Evolutionary conservation across 345 rosid genomes (phyloP).

Genomic region (Populus davidiana): DNA sequence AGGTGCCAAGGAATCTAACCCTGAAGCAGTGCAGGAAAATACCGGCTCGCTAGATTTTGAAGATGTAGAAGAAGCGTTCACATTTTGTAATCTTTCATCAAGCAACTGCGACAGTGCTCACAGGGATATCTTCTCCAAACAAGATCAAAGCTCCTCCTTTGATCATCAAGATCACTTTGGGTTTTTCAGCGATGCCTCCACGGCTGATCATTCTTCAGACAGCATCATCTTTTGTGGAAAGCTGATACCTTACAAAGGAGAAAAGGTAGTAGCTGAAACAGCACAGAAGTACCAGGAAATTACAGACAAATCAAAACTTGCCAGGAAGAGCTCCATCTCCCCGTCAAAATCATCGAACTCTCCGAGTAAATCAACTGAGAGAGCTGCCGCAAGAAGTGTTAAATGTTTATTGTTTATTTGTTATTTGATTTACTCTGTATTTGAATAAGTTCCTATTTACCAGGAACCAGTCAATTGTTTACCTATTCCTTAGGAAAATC

Average conservation of each 20-base stretch:
- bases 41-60: slow-evolving; percentile 8
- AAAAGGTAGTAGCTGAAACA: neutral
- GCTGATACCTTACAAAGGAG: slow-evolving; percentile 29
- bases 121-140: slow-evolving; percentile 14
- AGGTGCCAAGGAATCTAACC: slow-evolving; percentile 5
- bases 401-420: too few relatives aligned
- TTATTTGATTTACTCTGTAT: too few relatives aligned
- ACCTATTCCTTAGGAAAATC: too few relatives aligned
- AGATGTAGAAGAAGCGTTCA: slow-evolving; percentile 45
- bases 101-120: slow-evolving; percentile 13
- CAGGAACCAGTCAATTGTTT: too few relatives aligned
- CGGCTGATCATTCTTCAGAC: slow-evolving; percentile 13
- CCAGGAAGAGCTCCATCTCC: slow-evolving; percentile 9
- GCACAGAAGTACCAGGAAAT: neutral
- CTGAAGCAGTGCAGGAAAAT: neutral
- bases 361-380: slow-evolving; percentile 17
- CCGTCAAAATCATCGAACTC: slow-evolving; percentile 17
- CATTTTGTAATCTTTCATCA: slow-evolving; percentile 44
- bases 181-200: slow-evolving; percentile 40
- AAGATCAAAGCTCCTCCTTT: slow-evolving; percentile 14
- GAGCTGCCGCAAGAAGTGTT: neutral
- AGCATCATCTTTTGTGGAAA: slow-evolving; percentile 53
- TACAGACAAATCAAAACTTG: neutral
- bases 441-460: too few relatives aligned
- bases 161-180: slow-evolving; percentile 43